Conservation (phyloP, 2,329 filamentous ascomycete genomes). For the Nigrospora osmanthi region DNA sequence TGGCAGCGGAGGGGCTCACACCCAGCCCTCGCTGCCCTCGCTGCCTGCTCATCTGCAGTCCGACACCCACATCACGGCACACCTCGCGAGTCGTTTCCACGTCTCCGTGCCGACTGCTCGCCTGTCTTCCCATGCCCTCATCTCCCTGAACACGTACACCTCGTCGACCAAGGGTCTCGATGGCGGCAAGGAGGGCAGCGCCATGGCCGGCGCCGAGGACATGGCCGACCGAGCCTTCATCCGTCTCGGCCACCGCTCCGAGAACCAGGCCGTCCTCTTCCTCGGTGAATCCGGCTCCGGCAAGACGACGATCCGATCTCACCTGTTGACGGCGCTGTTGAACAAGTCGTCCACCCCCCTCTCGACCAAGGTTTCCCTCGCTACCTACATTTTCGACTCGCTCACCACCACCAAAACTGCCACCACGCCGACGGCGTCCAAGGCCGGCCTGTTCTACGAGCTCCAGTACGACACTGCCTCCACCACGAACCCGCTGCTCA, state of each 20-base stretch:
- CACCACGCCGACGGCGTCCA: conserved; percentile 91
- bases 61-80: conserved; percentile 71
- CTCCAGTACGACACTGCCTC: conserved; percentile 92
- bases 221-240: conserved; percentile 81
- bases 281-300: conserved; percentile 92
- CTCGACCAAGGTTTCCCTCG: conserved; percentile 86
- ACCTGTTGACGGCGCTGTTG: conserved; percentile 77
- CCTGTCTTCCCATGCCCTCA: conserved; percentile 84
- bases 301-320: conserved; percentile 89
- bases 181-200: conserved; percentile 86
- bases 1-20: conserved; percentile 56
- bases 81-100: conserved; percentile 85
- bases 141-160: conserved; percentile 91
- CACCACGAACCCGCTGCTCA: conserved; percentile 74
- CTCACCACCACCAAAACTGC: conserved; percentile 95
- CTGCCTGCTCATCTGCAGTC: conserved; percentile 77
- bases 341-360: conserved; percentile 87
- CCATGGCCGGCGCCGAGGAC: conserved; percentile 87
- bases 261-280: conserved; percentile 90
- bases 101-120: conserved; percentile 80
- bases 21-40: conserved; percentile 78
- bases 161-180: conserved; percentile 81
- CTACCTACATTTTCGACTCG: conserved; percentile 91
- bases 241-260: conserved; percentile 76
- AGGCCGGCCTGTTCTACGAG: conserved; percentile 91